phyloP scores from a whole-genome alignment of 2,329 filamentous ascomycete genomes.

The Colletotrichum salicis region DNA sequence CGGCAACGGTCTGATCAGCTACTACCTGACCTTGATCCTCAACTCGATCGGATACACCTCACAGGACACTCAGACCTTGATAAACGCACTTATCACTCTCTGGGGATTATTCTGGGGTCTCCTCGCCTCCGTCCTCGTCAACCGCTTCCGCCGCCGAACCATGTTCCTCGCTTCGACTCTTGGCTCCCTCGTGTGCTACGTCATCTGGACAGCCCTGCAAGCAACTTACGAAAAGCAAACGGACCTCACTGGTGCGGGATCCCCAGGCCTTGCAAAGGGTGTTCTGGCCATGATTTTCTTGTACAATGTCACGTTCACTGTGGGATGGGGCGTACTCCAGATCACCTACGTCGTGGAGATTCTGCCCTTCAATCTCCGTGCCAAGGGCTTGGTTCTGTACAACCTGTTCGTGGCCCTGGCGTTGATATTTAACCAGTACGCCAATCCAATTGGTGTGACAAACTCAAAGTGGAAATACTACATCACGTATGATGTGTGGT shows the following conservation, averaged over 20 bases:
- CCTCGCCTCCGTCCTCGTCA: constrained; percentile 46
- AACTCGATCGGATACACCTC: constrained; percentile 43
- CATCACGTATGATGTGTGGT: constrained; percentile 43
- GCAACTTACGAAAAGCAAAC: constrained; percentile 38
- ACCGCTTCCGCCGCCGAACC: constrained; percentile 32
- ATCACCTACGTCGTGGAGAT: constrained; percentile 58
- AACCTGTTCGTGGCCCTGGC: constrained; percentile 40
- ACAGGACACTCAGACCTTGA: constrained; percentile 42
- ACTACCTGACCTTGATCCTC: constrained; percentile 51
- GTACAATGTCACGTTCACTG: constrained; percentile 46
- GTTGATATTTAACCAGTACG: constrained; percentile 28
- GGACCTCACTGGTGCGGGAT: constrained; percentile 26
- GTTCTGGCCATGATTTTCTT: constrained; percentile 49
- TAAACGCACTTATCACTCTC: constrained; percentile 42
- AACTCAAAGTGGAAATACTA: constrained; percentile 49
- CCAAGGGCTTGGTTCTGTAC: constrained; percentile 43
- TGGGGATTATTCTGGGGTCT: constrained; percentile 35
- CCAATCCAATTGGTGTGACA: constrained; percentile 27
- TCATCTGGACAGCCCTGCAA: constrained; percentile 36
- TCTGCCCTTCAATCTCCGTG: constrained; percentile 49
- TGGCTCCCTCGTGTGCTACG: constrained; percentile 36
- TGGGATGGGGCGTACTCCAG: constrained; percentile 53
- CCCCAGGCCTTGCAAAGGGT: constrained; percentile 28
- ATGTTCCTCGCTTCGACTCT: constrained; percentile 47
- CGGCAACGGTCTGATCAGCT: constrained; percentile 47